A percentile compares a stretch with the other conserved stretches of the same genome.
These are phyloP conservation scores for Tetrapisispora phaffii DNA, from an alignment of 805 yeast genomes.

Conservation along the genomic window DNA sequence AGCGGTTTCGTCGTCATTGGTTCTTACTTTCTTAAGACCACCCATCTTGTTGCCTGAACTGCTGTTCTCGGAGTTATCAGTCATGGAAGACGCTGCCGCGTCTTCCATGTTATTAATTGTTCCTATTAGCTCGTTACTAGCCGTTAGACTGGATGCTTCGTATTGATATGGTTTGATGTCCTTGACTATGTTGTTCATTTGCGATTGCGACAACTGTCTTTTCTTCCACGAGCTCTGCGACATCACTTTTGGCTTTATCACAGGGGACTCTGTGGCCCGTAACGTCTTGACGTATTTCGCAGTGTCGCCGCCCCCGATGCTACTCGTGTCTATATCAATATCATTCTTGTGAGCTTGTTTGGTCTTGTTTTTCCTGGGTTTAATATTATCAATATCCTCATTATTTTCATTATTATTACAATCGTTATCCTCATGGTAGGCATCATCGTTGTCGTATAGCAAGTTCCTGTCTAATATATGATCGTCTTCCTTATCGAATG, in stretches of 20 bases:
- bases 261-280: slow-evolving; percentile 24
- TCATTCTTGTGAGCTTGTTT: slow-evolving; percentile 6
- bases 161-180: not conserved
- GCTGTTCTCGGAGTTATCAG: not conserved
- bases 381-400: not conserved
- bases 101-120: slow-evolving; percentile 49
- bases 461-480: slow-evolving; percentile 7
- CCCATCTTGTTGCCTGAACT: not conserved
- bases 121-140: slow-evolving; percentile 7
- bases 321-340: not conserved
- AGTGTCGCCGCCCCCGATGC: not conserved
- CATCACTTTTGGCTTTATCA: slow-evolving; percentile 12
- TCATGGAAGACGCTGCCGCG: too few species aligned
- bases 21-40: not conserved
- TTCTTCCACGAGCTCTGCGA: slow-evolving; percentile 1
- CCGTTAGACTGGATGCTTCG: not conserved
- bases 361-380: not conserved
- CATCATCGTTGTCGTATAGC: slow-evolving; percentile 5
- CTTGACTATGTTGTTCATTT: slow-evolving; percentile 1
- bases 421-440: not conserved
- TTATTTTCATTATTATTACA: not conserved
- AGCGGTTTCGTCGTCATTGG: not conserved
- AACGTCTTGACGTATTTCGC: slow-evolving; percentile 4
- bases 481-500: not conserved
- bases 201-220: slow-evolving; percentile 3